Evolutionary conservation across 495 filamentous ascomycete species (phyloP), one percentile per base, ranked within the genome.

Genomic region (Xylaria longipes): DNA sequence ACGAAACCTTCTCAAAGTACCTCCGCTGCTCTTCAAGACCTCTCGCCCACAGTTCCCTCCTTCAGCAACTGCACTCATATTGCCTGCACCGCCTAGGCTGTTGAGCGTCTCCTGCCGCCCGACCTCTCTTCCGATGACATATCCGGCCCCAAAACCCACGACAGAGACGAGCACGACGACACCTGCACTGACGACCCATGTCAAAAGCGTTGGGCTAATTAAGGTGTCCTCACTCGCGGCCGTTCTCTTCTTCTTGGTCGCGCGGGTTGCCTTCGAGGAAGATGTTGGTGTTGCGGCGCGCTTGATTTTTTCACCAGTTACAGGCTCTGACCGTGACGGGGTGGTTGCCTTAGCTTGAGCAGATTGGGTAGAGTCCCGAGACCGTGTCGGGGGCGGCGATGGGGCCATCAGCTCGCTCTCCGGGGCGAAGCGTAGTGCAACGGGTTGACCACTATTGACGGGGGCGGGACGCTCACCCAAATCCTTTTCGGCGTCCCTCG

Each of bases 71-170:
- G 80, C 79, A 12, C 84, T 80, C 5, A 80, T 83, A 12, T 86
- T 82, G 14, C 82, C 80, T 3, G 73, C 79, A 12, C 74, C 73
- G 29, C 82, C 80, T 17, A 83, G 41, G 35, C 77, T 72, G 57
- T 73, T 67, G n/a, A 75, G 74, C 20, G 78, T 77, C 77, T 96
- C 93, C 33, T 90, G 82, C 37, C 89, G 85, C 0, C 93, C 94
- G 1, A 93, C 92, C 76, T 97, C 94, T 31, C 89, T 86, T 14
- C 96, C 96, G 22, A 97, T 88, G 14, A 93, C 93, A 76, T 97
- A 98, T 0, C 96, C 96, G 0, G 96, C 96, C 0, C 94, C 92
- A 76, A 98, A 99, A 69, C 94, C 95, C 62, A 98, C 90, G 2
- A 95, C 96, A 2, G 91, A 93, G 50, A 98, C 91, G 3, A 98